Evolutionary conservation across 768 basidiomycete genomes (phyloP), one percentile per base, ranked within the genome.

Genomic region (Suillus lakei): DNA sequence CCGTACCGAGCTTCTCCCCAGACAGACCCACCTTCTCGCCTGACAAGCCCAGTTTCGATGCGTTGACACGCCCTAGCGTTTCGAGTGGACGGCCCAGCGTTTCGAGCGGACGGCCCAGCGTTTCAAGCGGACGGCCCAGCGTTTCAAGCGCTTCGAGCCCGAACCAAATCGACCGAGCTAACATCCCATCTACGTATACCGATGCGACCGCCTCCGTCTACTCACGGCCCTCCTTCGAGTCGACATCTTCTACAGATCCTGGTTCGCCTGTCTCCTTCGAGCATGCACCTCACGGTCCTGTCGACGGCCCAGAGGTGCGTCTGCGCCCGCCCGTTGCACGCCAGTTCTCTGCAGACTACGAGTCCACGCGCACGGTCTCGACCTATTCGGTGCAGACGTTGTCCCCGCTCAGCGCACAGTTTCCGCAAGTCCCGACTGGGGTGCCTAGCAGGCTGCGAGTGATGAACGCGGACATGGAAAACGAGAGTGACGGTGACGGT

Each of bases 351-450:
- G 67, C 68, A 5, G 75, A 75, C 16, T 9, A 28, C 3, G 56
- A 58, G 2, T 58, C 56, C 16, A 26, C 4, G 16, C 56, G 75
- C 61, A 34, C 56, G 54, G n/a, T 56, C 53, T 69, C 75, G 15
- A 62, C 67, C 0, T 68, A 69, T 41, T 70, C 48, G 18, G 67
- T 58, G 5, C 61, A 62, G 16, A 60, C 62, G 21, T 59, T 76
- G 12, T 62, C 61, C 23, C 74, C 77, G 0, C 39, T 77, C 26
- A 73, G 69, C 7, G 60, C 75, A 10, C 76, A 77, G 67, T 77
- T 77, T 48, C 76, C 76, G 0, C 73, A 77, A 39, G 76, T 78
- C 9, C 75, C 76, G 6, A 69, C 72, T 15, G 72, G 76, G 1
- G 66, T 50, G 28, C 76, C 77, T 53, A 77, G 76, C 39, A 72